Evolutionary conservation across 2,329 filamentous ascomycete species (phyloP), one percentile per base, ranked within the genome.

Genomic region (Arthroderma sp.): DNA sequence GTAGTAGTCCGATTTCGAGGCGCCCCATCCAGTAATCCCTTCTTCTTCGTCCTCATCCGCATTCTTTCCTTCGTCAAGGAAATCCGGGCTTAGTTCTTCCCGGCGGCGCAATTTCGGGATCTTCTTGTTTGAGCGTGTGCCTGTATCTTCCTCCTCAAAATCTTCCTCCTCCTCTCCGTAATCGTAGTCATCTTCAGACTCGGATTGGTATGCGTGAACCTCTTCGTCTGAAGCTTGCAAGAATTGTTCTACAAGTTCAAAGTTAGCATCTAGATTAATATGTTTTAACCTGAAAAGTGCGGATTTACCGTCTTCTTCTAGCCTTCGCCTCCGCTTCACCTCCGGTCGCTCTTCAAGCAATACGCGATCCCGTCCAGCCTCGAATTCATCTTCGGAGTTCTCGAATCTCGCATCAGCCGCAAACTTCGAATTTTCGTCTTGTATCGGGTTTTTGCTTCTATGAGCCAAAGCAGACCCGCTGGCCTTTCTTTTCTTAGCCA

Each of bases 301-400:
- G 21, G 17, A 25, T n/a, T 33, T 28, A 54, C 81, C 80, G 60
- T 93, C 82, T 66, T 91, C 85, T 58, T 83, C 77, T 59, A 79
- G 73, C 64, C 83, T 86, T 65, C 85, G 83, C 66, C 84, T 79
- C 62, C 88, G 83, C 75, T 96, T 96, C 31, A 84, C 83, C 39
- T 82, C 81, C 13, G 86, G 88, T 35, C 80, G 86, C 63, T 95
- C 89, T 31, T 95, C 88, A 38, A 98, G 79, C 66, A 91, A 73
- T 61, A 98, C 84, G 67, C 88, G 86, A 72, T 98, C 93, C 62
- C 87, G 82, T 62, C 91, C 86, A 59, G 91, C 77, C 66, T 91
- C 88, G 70, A 95, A 95, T 69, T 95, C 89, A 71, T 98, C 93
- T 70, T 95, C 89, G 1, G 90, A 94, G 70, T 96, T 86, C 63